These are phyloP conservation scores for Venturiaceae sp. DNA, from an alignment of 2,329 filamentous ascomycete species.

Conservation along the genomic window DNA sequence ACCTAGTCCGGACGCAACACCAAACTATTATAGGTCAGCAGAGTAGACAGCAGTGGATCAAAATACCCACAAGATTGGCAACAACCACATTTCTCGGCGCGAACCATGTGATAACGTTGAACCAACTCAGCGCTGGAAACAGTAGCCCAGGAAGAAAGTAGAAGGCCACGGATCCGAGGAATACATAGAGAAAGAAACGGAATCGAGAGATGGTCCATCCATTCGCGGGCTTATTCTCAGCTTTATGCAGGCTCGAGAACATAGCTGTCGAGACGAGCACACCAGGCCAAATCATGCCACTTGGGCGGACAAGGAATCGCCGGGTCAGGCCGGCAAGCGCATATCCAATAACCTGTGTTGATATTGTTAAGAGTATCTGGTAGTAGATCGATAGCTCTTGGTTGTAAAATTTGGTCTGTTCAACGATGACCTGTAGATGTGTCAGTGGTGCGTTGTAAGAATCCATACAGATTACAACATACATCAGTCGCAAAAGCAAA, in stretches of 20 bases:
- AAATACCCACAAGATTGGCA: conserved; percentile 54
- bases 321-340: conserved; percentile 75
- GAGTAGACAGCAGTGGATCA: background rate
- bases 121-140: conserved; percentile 78
- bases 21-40: conserved; percentile 42
- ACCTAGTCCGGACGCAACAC: conserved; percentile 73
- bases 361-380: conserved; percentile 73
- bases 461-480: too few species aligned
- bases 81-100: conserved; percentile 78
- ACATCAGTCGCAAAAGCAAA: conserved; percentile 83
- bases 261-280: conserved; percentile 83
- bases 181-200: conserved; percentile 73
- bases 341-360: conserved; percentile 79
- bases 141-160: conserved; percentile 79
- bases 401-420: conserved; percentile 82
- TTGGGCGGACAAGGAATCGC: conserved; percentile 72
- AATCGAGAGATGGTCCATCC: conserved; percentile 77
- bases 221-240: conserved; percentile 71
- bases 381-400: conserved; percentile 69
- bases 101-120: conserved; percentile 83
- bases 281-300: conserved; percentile 86
- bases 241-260: conserved; percentile 78
- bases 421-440: conserved; percentile 57
- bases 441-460: conserved; percentile 7
- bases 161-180: conserved; percentile 62